A percentile compares a stretch with the other conserved stretches of the same genome.
Evolutionary conservation across 1,284 basidiomycete genomes (phyloP).

Genomic region (Cutaneotrichosporon spelunceum): DNA sequence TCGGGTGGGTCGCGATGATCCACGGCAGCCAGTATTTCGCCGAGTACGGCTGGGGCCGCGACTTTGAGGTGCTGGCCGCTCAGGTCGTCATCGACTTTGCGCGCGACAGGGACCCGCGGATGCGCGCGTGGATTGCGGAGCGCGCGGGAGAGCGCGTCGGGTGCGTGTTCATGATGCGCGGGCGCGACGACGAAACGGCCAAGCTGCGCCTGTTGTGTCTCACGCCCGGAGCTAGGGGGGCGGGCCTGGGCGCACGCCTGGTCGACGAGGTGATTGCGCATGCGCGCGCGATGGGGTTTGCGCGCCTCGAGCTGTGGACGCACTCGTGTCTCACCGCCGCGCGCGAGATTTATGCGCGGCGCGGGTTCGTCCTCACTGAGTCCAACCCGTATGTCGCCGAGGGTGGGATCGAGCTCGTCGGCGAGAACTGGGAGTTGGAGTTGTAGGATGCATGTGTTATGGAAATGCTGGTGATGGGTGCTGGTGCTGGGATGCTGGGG

Average conservation of each 20-base stretch:
- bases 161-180: slow-evolving; percentile 14
- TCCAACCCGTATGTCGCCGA: slow-evolving; percentile 3
- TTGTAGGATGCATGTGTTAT: background rate
- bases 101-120: slow-evolving; percentile 4
- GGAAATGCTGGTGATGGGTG: background rate
- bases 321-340: slow-evolving; percentile 16
- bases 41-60: slow-evolving; percentile 12
- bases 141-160: slow-evolving; percentile 17
- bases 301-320: slow-evolving; percentile 20
- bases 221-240: slow-evolving; percentile 9
- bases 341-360: slow-evolving; percentile 15
- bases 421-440: slow-evolving; percentile 16
- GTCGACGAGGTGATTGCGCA: slow-evolving; percentile 17
- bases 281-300: slow-evolving; percentile 15
- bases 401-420: slow-evolving; percentile 5
- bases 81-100: slow-evolving; percentile 7
- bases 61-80: slow-evolving; percentile 17
- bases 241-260: slow-evolving; percentile 14
- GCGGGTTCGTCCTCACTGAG: slow-evolving; percentile 12
- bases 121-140: slow-evolving; percentile 19
- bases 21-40: slow-evolving; percentile 18
- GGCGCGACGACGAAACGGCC: background rate
- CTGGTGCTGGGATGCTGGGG: too few relatives aligned
- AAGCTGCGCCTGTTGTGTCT: slow-evolving; percentile 19
- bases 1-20: slow-evolving; percentile 19